These are phyloP conservation scores for Kluyveromyces siamensis DNA, from an alignment of 805 yeast genomes.

Conservation along the genomic window DNA sequence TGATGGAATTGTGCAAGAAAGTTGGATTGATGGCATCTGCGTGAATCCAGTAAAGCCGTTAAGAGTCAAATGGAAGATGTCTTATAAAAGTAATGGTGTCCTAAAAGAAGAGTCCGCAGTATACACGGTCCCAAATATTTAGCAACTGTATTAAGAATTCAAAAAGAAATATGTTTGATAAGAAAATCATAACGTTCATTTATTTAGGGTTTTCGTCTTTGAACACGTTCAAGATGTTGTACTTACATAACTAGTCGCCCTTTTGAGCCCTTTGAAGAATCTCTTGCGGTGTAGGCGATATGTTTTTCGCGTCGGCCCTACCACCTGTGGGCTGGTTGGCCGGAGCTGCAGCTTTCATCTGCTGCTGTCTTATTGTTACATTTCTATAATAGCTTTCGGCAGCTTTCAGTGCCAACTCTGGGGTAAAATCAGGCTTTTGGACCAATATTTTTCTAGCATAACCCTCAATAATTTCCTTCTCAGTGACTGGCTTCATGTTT, in stretches of 20 bases:
- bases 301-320: conserved; percentile 10
- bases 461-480: conserved; percentile 23
- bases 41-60: conserved; percentile 32
- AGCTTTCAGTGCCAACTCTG: conserved; percentile 26
- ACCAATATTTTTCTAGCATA: conserved; percentile 24
- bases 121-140: conserved; percentile 29
- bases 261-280: conserved; percentile 27
- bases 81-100: conserved; percentile 42
- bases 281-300: conserved; percentile 28
- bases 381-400: conserved; percentile 25
- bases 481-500: conserved; percentile 12
- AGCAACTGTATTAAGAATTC: background rate
- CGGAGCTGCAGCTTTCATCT: conserved; percentile 11
- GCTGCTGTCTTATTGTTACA: conserved; percentile 16
- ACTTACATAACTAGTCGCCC: conserved; percentile 7
- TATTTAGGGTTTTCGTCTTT: conserved; percentile 9
- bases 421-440: conserved; percentile 25
- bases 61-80: conserved; percentile 70
- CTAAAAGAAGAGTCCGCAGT: conserved; percentile 52
- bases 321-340: conserved; percentile 3
- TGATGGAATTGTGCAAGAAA: conserved; percentile 45
- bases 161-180: no score
- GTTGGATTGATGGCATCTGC: conserved; percentile 26
- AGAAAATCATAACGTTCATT: background rate
- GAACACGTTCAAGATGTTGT: background rate